Evolutionary conservation across 148 eudicot genomes (phyloP), one percentile per base, ranked within the genome.

Genomic region (Limonium bicolor): DNA sequence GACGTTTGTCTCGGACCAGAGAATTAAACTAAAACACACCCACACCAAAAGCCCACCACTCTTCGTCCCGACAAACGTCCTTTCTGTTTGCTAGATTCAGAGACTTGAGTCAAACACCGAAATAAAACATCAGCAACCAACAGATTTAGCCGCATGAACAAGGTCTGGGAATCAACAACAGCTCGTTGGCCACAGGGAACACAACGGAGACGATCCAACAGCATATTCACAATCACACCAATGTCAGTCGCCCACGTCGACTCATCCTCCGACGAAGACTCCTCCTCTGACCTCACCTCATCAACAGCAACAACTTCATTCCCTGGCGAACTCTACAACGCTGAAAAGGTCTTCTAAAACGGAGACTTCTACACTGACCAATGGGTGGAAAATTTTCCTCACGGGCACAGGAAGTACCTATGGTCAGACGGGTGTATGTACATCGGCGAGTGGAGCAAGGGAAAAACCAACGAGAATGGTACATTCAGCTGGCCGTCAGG

Each of bases 381-480:
- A 14, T 82, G 88, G 80, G 38, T 46, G 0, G 77, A 70, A n/a
- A 61, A 61, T 13, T 53, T 66, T 3, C 92, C 95, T 0, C 73
- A 80, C 18, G 95, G 92, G 3, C 65, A 71, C n/a, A 92, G 95
- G 0, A 85, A 77, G 64, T 85, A 77, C 23, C 34, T 80, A 25
- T 85, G 95, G 92, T 44, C 51, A 42, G 95, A 85, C 48, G 95
- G 95, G 17, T 85, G 95, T 68, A 77, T 85, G 86, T 85, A 85
- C 62, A 71, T 57, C 2, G 95, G 95, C 7, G 86, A 80, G 14
- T 85, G 95, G 95, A 42, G 7, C 11, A 67, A 50, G 36, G 95
- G 95, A 52, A 80, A 67, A 17, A 65, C 71, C 0, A 66, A 38
- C 46, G 92, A 92, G 0, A 80, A 63, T 40, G 92, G 92, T 9